A percentile compares a stretch with the other conserved stretches of the same genome.
Conservation (phyloP, 1,284 basidiomycete genomes). For the Polyporus tsugae region DNA sequence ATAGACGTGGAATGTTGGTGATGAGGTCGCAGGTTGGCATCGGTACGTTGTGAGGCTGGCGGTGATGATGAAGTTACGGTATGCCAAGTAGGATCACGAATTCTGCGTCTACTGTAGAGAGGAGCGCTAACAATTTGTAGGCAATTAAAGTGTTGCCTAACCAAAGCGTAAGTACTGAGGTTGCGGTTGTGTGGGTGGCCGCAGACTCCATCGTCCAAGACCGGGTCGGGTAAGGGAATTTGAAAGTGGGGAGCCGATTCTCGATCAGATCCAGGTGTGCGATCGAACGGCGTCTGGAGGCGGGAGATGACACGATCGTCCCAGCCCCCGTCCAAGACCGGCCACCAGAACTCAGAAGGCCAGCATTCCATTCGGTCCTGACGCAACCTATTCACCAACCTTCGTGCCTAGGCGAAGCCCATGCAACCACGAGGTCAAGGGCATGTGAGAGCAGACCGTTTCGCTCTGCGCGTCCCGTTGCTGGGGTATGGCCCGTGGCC, state of each 20-base stretch:
- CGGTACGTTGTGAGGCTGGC: constrained; percentile 1
- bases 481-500: constrained; percentile 9
- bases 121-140: not conserved
- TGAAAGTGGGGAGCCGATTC: constrained; percentile 9
- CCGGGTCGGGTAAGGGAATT: constrained; percentile 1
- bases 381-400: not conserved
- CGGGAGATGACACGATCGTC: not conserved
- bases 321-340: not conserved
- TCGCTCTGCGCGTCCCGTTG: constrained; percentile 15
- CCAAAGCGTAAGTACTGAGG: not conserved
- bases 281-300: not conserved
- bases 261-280: constrained; percentile 13
- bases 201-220: not conserved
- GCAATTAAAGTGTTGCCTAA: not conserved
- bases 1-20: not conserved
- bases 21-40: not conserved
- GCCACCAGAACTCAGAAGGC: not conserved
- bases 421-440: not conserved
- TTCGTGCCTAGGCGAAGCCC: constrained; percentile 5
- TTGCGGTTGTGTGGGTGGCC: not conserved
- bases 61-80: not conserved
- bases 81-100: not conserved
- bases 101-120: too few relatives aligned
- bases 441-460: not conserved
- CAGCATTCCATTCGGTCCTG: not conserved